Conservation (phyloP, 2,329 filamentous ascomycete genomes). For the Phoma herbarum region DNA sequence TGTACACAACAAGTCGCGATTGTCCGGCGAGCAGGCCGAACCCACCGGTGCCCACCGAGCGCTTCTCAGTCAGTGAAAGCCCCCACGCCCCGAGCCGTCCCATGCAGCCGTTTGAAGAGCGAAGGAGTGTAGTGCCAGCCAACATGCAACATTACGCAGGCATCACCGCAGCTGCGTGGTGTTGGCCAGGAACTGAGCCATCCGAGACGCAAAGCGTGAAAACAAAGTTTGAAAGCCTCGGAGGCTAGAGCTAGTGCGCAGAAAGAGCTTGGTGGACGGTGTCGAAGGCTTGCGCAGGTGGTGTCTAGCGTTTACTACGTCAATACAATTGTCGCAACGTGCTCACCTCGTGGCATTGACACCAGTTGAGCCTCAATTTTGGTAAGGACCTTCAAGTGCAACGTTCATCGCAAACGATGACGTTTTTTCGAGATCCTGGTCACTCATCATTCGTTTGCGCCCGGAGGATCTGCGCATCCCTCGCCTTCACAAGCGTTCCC, state of each 20-base stretch:
- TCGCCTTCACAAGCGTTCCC: constrained; percentile 13
- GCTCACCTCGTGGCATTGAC: constrained; percentile 11
- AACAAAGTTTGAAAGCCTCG: constrained; percentile 18
- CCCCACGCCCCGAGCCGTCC: constrained; percentile 21
- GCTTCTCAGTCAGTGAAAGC: constrained; percentile 8
- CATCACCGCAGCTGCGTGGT: constrained; percentile 15
- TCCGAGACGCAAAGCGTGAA: constrained; percentile 3
- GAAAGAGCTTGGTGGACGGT: constrained; percentile 1
- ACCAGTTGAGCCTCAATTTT: background rate
- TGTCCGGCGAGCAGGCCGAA: constrained; percentile 7
- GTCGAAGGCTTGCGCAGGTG: constrained; percentile 13
- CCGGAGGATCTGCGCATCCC: constrained; percentile 13
- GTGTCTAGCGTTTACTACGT: constrained; percentile 11
- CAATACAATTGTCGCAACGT: constrained; percentile 7
- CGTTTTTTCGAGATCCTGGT: background rate
- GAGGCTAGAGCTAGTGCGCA: constrained; percentile 12
- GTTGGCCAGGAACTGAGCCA: constrained; percentile 6
- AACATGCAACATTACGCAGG: constrained; percentile 18
- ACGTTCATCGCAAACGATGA: background rate
- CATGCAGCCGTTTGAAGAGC: constrained; percentile 19
- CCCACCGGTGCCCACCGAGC: constrained; percentile 14
- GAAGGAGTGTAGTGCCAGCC: constrained; percentile 14
- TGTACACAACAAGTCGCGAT: background rate
- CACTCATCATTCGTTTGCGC: constrained; percentile 6
- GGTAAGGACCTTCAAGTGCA: background rate